These are phyloP conservation scores for Rhodamnia rubescens DNA, from an alignment of 345 rosid genomes.

Conservation along the genomic window DNA sequence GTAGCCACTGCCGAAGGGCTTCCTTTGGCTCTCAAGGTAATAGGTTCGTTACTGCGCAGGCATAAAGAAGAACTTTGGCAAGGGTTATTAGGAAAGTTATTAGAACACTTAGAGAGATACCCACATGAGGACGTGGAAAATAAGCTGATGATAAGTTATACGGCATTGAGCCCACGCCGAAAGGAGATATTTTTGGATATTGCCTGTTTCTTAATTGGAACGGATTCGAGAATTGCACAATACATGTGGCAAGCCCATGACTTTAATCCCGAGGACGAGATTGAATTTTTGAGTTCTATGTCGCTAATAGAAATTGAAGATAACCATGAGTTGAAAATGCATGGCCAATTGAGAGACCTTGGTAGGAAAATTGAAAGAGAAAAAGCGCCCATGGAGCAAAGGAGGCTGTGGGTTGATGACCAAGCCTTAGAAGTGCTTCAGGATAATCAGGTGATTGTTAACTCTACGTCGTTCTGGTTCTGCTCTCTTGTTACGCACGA, in stretches of 20 bases:
- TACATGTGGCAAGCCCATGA: background rate
- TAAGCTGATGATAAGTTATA: too few relatives aligned
- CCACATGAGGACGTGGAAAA: too few relatives aligned
- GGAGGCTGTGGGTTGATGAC: background rate
- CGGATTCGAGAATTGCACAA: background rate
- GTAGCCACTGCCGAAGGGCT: background rate
- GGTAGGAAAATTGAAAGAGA: background rate
- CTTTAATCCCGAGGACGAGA: background rate
- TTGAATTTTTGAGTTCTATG: background rate
- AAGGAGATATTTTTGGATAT: too few relatives aligned
- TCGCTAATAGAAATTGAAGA: background rate
- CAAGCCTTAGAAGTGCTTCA: background rate
- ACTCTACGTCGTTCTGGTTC: background rate
- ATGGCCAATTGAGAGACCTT: background rate
- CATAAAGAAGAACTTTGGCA: too few relatives aligned
- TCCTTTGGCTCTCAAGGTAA: background rate
- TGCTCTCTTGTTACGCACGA: background rate
- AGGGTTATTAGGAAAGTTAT: too few relatives aligned
- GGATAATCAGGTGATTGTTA: too few relatives aligned
- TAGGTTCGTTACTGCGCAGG: background rate
- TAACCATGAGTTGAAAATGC: background rate
- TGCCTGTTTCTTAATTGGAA: too few relatives aligned
- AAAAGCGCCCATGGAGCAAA: background rate
- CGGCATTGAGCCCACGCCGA: too few relatives aligned
- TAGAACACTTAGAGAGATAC: too few relatives aligned